phyloP scores from a whole-genome alignment of 2,329 filamentous ascomycete species.

The Rhexocercosporidium sp. region DNA sequence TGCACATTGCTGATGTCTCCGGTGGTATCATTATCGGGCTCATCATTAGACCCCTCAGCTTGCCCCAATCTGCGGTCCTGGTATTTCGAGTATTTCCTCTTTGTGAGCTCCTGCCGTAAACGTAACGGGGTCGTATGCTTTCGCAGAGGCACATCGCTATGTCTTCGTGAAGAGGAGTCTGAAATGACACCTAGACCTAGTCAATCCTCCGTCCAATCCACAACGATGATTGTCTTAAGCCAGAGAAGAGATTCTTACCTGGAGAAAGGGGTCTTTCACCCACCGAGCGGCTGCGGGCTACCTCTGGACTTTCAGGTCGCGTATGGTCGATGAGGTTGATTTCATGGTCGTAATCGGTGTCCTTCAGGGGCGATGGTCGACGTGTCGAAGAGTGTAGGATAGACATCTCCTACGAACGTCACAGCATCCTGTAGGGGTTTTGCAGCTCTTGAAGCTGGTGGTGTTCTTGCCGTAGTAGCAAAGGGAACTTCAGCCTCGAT shows the following conservation, averaged over 20 bases:
- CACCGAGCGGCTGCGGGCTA: conserved; percentile 28
- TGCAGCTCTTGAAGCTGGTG: conserved; percentile 2
- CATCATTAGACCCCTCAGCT: conserved; percentile 17
- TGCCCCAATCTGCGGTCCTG: conserved; percentile 44
- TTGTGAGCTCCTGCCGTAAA: conserved; percentile 36
- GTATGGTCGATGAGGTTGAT: conserved; percentile 68
- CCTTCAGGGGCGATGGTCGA: conserved; percentile 59
- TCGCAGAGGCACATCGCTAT: conserved; percentile 33
- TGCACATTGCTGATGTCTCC: conserved; percentile 11
- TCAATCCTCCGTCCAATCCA: background rate
- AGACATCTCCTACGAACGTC: conserved; percentile 34
- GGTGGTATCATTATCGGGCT: conserved; percentile 11
- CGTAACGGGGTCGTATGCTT: conserved; percentile 30
- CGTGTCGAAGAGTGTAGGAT: conserved; percentile 45
- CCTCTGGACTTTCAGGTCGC: conserved; percentile 8
- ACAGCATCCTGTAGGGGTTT: conserved; percentile 7
- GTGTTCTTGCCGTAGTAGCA: conserved; percentile 2
- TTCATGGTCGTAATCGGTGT: conserved; percentile 71
- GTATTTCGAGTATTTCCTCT: conserved; percentile 40
- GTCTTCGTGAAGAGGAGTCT: conserved; percentile 34
- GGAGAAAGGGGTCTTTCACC: conserved; percentile 17
- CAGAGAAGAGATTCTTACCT: background rate
- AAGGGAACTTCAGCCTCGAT: background rate
- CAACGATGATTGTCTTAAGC: background rate
- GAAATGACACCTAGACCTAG: conserved; percentile 17